Evolutionary conservation across 2,329 filamentous ascomycete genomes (phyloP).

Genomic region (Davidsoniella virescens): DNA sequence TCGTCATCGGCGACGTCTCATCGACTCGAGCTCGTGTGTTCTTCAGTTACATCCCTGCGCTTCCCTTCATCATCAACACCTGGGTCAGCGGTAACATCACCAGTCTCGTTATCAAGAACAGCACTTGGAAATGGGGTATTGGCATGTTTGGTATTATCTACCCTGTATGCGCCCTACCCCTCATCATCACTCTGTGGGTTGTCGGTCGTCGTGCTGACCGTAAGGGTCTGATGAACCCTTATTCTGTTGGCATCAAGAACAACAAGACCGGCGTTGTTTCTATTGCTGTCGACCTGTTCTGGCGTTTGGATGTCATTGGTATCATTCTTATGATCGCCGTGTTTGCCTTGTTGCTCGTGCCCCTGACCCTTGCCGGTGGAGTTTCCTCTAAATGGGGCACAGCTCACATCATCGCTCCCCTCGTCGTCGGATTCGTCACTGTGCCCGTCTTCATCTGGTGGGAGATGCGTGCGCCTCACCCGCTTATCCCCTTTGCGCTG

Average conservation of each 20-base stretch:
- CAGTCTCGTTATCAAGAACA: slow-evolving; percentile 28
- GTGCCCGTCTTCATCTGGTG: slow-evolving; percentile 35
- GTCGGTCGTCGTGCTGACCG: slow-evolving; percentile 36
- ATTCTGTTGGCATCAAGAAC: slow-evolving; percentile 20
- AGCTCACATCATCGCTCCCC: slow-evolving; percentile 26
- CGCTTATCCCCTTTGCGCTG: slow-evolving; percentile 43
- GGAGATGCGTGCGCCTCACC: slow-evolving; percentile 30
- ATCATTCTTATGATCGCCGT: slow-evolving; percentile 30
- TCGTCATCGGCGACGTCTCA: slow-evolving; percentile 47
- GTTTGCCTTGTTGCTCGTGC: slow-evolving; percentile 29
- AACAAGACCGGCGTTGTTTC: slow-evolving; percentile 17
- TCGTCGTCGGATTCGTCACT: slow-evolving; percentile 29
- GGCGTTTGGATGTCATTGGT: slow-evolving; percentile 29
- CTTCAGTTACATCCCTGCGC: slow-evolving; percentile 46
- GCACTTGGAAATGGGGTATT: slow-evolving; percentile 45
- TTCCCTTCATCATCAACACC: slow-evolving; percentile 46
- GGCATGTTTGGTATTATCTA: slow-evolving; percentile 52
- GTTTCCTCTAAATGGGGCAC: slow-evolving; percentile 23
- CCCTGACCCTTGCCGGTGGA: slow-evolving; percentile 30
- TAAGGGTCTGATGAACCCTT: slow-evolving; percentile 27
- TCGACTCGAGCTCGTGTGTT: slow-evolving; percentile 45
- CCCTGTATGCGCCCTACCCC: slow-evolving; percentile 38
- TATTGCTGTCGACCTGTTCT: slow-evolving; percentile 23
- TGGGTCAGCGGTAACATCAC: slow-evolving; percentile 47
- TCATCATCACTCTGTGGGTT: slow-evolving; percentile 34